Conservation (phyloP, 2,329 filamentous ascomycete genomes). For the Claviceps lovelessii region DNA sequence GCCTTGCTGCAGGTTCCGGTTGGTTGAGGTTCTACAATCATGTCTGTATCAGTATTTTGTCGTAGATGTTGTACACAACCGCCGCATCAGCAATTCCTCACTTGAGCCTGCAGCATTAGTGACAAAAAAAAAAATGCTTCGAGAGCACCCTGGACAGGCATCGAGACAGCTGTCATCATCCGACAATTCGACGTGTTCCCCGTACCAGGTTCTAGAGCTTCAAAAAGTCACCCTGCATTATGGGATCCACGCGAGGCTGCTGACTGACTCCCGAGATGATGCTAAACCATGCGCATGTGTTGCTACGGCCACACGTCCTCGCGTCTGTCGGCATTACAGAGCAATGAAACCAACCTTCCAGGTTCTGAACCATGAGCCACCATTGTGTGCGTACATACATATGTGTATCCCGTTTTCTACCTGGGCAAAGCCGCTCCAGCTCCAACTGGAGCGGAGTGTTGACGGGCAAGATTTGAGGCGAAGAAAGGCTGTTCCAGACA, state of each 20-base stretch:
- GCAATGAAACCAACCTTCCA: background rate
- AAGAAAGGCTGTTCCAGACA: background rate
- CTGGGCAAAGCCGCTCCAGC: too few relatives aligned
- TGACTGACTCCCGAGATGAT: background rate
- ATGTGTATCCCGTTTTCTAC: too few relatives aligned
- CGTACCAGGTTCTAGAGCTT: slow-evolving; percentile 1
- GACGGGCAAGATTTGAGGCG: too few relatives aligned
- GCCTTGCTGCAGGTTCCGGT: background rate
- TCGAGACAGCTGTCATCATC: background rate
- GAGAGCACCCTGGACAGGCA: background rate
- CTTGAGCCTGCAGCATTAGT: background rate
- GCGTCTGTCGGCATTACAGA: background rate
- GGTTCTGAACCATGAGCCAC: too few relatives aligned
- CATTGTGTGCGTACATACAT: too few relatives aligned
- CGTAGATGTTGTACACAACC: background rate
- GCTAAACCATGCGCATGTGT: background rate
- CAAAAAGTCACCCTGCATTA: background rate
- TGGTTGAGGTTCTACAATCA: too few relatives aligned
- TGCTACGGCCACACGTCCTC: background rate
- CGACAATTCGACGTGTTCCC: background rate
- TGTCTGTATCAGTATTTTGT: background rate
- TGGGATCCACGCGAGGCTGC: background rate
- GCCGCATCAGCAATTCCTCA: background rate
- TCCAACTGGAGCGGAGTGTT: too few relatives aligned
- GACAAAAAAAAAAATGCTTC: background rate